Base-by-base conservation (phyloP, 2,329 filamentous ascomycete species). In the Colletotrichum chlorophyti region DNA sequence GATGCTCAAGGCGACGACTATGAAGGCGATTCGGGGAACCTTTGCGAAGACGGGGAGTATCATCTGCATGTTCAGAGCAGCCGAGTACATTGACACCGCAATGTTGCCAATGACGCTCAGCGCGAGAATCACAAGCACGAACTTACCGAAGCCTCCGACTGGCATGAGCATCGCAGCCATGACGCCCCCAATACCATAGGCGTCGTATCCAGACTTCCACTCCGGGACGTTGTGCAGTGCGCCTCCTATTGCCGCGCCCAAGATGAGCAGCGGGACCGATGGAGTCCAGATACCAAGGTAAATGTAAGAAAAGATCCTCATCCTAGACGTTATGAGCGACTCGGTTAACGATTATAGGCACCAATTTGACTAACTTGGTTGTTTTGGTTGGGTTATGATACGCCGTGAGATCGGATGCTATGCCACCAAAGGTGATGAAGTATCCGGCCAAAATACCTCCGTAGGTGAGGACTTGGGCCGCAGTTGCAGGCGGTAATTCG, bases 341-440 rank as follows among this genome's bases (percentile, higher is more conserved):
- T 14, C 34, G 24, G 35, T 41, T 43, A 9, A 35, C 26, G n/a
- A 9, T n/a, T 23, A 12, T 5, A 31, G 24, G 12, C 10, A 32
- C 3, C 32, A 15, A 3, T 34, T 5, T 10, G 31, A 63, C 73
- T 58, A 68, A 77, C 67, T 75, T 72, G 50, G 79, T 73, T 6
- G 70, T 75, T 21, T 60, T 58, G 11, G 70, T 67, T 4, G 80
- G 77, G 46, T 76, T 72, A 68, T 84, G 79, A 64, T 86, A 86
- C 8, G 80, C 80, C n/a, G 79, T 78, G 59, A 84, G 85, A 63
- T 86, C 83, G n/a, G 80, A 82, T 0, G 77, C 79, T 4, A 80
- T 80, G 3, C 79, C 81, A 8, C 79, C 81, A 65, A 84, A 86
- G 1, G 79, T 82, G 58, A 86, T 72, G 40, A 85, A 79, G 54